These are phyloP conservation scores for Jaltomata sinuosa DNA, from an alignment of 257 asterid genomes.

Conservation along the genomic window DNA sequence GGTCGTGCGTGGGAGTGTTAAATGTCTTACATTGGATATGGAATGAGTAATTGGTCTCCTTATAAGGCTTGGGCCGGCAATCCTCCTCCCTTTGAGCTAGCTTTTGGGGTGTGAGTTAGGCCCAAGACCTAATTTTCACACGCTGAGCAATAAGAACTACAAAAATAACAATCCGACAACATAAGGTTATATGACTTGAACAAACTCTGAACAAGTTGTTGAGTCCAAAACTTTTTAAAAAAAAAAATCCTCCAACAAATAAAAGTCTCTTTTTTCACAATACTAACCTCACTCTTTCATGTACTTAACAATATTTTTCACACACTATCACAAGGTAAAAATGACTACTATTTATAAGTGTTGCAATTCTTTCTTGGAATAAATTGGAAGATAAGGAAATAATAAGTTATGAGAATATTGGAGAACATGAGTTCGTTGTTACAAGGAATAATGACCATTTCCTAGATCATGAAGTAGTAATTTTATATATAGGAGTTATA, in stretches of 20 bases:
- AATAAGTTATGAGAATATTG: too few species aligned
- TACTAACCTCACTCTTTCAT: background rate
- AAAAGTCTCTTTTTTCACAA: background rate
- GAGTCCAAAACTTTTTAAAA: background rate
- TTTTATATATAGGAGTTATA: too few species aligned
- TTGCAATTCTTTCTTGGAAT: background rate
- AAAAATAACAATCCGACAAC: background rate
- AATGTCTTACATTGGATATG: too few species aligned
- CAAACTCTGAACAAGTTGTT: background rate
- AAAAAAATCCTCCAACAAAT: background rate
- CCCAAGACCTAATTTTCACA: too few species aligned
- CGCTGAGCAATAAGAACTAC: background rate
- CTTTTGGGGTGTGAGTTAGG: too few species aligned
- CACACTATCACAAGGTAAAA: background rate
- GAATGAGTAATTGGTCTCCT: too few species aligned
- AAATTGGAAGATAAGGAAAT: background rate
- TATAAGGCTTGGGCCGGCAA: too few species aligned
- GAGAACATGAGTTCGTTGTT: too few species aligned
- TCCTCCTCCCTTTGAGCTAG: too few species aligned
- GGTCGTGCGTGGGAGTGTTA: too few species aligned
- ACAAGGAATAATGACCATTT: too few species aligned
- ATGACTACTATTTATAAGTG: background rate
- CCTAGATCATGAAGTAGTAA: too few species aligned
- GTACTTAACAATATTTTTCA: background rate
- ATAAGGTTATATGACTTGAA: background rate